These are phyloP conservation scores for Brachypodium distachyon DNA, from an alignment of 202 grass and related monocot genomes.

Conservation along the genomic window DNA sequence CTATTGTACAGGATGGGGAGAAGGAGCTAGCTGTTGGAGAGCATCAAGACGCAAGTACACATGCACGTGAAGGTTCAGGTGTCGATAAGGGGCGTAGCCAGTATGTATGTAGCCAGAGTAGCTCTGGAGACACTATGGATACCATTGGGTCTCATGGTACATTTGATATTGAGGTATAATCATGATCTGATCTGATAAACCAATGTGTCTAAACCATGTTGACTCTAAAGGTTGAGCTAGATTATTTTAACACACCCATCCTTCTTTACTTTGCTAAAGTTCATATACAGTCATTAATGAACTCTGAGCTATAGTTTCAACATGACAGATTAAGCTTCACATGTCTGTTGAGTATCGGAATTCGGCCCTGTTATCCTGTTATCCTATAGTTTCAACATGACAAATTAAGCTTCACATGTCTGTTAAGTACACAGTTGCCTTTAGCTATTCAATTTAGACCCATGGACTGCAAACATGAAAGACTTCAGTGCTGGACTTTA, in stretches of 20 bases:
- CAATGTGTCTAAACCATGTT: background rate
- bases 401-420: too few relatives aligned
- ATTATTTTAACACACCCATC: background rate
- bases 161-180: conserved; percentile 30
- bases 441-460: background rate
- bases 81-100: conserved; percentile 7
- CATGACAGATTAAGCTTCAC: too few relatives aligned
- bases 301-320: background rate
- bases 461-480: background rate
- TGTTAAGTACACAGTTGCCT: background rate
- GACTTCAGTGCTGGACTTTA: background rate
- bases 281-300: background rate
- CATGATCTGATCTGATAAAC: background rate
- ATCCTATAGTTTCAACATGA: too few relatives aligned
- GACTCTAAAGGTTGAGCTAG: background rate
- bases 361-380: background rate
- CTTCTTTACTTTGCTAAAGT: background rate
- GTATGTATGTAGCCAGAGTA: conserved; percentile 17
- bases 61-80: conserved; percentile 8
- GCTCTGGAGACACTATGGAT: conserved; percentile 21
- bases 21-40: background rate
- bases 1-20: background rate
- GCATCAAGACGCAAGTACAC: background rate
- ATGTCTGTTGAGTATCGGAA: background rate
- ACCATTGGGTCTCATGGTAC: conserved; percentile 11